These are phyloP conservation scores for Berberis thunbergii DNA, from an alignment of 164 flowering plant genomes.

Conservation along the genomic window DNA sequence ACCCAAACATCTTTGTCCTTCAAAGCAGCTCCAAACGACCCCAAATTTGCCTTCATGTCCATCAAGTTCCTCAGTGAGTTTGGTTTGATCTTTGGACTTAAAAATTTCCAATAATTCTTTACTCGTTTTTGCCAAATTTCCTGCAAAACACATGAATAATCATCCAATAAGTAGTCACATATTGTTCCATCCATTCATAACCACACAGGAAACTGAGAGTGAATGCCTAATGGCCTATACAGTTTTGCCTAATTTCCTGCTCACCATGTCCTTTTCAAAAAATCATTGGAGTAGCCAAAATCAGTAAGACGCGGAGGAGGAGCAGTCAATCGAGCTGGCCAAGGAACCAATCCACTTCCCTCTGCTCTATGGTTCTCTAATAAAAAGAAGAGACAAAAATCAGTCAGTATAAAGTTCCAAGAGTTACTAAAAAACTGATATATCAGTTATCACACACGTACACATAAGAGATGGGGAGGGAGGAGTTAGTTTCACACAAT, in stretches of 20 bases:
- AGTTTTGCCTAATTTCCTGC: neutral
- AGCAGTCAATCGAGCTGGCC: slow-evolving; percentile 77
- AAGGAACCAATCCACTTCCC: slow-evolving; percentile 84
- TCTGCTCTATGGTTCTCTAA: slow-evolving; percentile 42
- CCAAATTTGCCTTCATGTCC: slow-evolving; percentile 90
- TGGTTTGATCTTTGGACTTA: slow-evolving; percentile 43
- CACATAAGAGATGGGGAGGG: too few relatives aligned
- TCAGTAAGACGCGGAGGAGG: slow-evolving; percentile 88
- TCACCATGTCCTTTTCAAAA: slow-evolving; percentile 78
- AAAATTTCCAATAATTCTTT: slow-evolving; percentile 56
- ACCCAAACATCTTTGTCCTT: slow-evolving; percentile 81
- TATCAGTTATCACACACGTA: too few relatives aligned
- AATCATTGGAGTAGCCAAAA: slow-evolving; percentile 56
- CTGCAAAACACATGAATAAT: slow-evolving; percentile 28
- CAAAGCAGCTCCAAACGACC: slow-evolving; percentile 85
- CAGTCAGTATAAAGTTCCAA: neutral
- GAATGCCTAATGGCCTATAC: neutral
- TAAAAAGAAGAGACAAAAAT: slow-evolving; percentile 5
- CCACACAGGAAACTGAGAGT: neutral
- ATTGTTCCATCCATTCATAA: neutral
- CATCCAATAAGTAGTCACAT: neutral
- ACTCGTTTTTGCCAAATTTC: slow-evolving; percentile 66
- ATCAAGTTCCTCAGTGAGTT: slow-evolving; percentile 66
- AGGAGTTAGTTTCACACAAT: too few relatives aligned
- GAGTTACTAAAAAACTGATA: neutral